A percentile compares a stretch with the other conserved stretches of the same genome.
These are phyloP conservation scores for Multifurca ochricompacta DNA, from an alignment of 768 basidiomycete species.

Conservation along the genomic window DNA sequence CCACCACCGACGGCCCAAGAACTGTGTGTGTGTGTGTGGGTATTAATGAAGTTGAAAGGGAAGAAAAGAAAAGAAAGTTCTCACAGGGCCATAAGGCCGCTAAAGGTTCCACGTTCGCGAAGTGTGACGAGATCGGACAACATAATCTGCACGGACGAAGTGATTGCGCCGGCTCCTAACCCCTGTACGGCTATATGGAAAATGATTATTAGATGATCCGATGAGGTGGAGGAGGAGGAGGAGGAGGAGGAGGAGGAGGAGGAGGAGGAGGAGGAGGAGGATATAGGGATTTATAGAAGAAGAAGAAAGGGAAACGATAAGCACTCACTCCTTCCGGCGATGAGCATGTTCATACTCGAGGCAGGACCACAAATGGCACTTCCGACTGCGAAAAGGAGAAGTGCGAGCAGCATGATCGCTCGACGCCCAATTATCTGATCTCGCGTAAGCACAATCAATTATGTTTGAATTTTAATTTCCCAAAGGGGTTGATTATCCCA, in stretches of 20 bases:
- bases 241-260: too few species aligned
- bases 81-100: conserved; percentile 27
- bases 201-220: background rate
- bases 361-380: conserved; percentile 31
- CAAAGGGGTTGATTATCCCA: too few species aligned
- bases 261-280: too few species aligned
- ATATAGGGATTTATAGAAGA: too few species aligned
- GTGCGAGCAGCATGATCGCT: conserved; percentile 23
- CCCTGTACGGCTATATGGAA: conserved; percentile 23
- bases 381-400: conserved; percentile 26
- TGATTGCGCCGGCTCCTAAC: conserved; percentile 26
- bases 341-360: conserved; percentile 28
- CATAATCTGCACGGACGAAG: conserved; percentile 27
- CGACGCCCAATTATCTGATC: conserved; percentile 28
- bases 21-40: conserved; percentile 14
- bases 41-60: background rate
- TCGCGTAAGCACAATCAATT: too few species aligned
- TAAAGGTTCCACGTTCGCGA: conserved; percentile 29
- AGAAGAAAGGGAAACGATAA: too few species aligned
- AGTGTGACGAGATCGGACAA: conserved; percentile 31
- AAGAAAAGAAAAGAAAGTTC: background rate
- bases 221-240: background rate
- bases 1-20: conserved; percentile 26
- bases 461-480: too few species aligned
- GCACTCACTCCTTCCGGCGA: conserved; percentile 27